phyloP scores from a whole-genome alignment of 495 filamentous ascomycete species.

The Bacidia rubella region DNA sequence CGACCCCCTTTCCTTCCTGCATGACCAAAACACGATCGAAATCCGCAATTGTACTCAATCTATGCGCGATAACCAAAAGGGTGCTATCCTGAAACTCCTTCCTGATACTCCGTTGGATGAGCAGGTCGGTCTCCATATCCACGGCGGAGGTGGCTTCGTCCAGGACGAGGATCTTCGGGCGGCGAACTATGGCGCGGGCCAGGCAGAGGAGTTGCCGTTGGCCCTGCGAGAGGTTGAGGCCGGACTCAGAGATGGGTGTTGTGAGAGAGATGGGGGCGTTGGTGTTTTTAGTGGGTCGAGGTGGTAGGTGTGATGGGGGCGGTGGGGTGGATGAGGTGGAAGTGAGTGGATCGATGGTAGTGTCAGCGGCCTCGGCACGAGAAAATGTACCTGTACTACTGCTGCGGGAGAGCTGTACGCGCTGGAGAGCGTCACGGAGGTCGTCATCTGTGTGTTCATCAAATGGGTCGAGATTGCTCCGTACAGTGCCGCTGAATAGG shows the following conservation, averaged over 20 bases:
- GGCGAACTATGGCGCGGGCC: slow-evolving; percentile 19
- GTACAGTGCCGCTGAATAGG: slow-evolving; percentile 22
- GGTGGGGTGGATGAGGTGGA: slow-evolving; percentile 7
- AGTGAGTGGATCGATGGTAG: neutral
- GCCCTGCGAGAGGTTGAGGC: slow-evolving; percentile 20
- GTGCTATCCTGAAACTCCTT: slow-evolving; percentile 20
- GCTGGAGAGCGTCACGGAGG: slow-evolving; percentile 17
- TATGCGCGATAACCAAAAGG: slow-evolving; percentile 25
- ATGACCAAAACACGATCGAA: slow-evolving; percentile 23
- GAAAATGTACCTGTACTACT: neutral
- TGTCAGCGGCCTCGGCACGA: neutral
- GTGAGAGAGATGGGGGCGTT: slow-evolving; percentile 10
- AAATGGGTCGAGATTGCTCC: slow-evolving; percentile 24
- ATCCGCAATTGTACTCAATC: slow-evolving; percentile 19
- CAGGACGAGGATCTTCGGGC: slow-evolving; percentile 17
- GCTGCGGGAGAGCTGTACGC: slow-evolving; percentile 9
- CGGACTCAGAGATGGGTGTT: slow-evolving; percentile 16
- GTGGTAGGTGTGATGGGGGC: neutral
- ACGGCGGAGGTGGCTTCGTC: slow-evolving; percentile 19
- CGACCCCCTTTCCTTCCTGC: slow-evolving; percentile 16
- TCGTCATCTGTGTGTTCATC: slow-evolving; percentile 9
- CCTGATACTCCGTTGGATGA: slow-evolving; percentile 22
- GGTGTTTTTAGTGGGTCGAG: neutral
- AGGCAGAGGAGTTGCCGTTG: slow-evolving; percentile 23
- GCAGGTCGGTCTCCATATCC: slow-evolving; percentile 18